Percentiles rank a stretch among this genome's conserved stretches.
Conservation (phyloP, 805 yeast species). For the Hanseniaspora clermontiae region DNA sequence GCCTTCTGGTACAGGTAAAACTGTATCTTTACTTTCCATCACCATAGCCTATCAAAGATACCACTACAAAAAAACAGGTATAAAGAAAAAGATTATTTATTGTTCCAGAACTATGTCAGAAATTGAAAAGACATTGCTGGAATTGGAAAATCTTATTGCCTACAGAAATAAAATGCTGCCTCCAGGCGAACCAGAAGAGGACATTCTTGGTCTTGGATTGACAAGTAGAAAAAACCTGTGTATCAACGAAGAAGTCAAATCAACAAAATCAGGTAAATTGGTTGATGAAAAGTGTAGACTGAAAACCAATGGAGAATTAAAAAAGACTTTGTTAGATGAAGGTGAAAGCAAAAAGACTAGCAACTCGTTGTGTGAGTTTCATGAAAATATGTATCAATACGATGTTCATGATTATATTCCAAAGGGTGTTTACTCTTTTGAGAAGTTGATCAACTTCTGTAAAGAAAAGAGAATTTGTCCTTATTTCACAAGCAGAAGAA, state of each 20-base stretch:
- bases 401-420: conserved; percentile 88
- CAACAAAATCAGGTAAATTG: conserved; percentile 78
- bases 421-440: conserved; percentile 89
- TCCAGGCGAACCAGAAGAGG: conserved; percentile 58
- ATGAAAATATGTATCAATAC: conserved; percentile 73
- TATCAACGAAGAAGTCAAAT: conserved; percentile 72
- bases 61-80: conserved; percentile 71
- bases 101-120: conserved; percentile 99
- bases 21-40: conserved; percentile 77
- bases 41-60: conserved; percentile 92
- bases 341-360: conserved; percentile 34
- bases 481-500: conserved; percentile 92
- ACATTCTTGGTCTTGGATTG: conserved; percentile 80
- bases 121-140: conserved; percentile 92
- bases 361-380: conserved; percentile 64
- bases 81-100: conserved; percentile 58
- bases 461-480: conserved; percentile 78
- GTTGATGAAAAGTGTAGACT: conserved; percentile 96
- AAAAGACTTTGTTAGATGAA: conserved; percentile 48
- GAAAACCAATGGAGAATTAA: conserved; percentile 82
- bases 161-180: conserved; percentile 76
- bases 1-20: conserved; percentile 99
- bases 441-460: conserved; percentile 64
- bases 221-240: conserved; percentile 92
- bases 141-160: conserved; percentile 76